Evolutionary conservation across 768 basidiomycete genomes (phyloP).

Genomic region (Pholiota molesta): DNA sequence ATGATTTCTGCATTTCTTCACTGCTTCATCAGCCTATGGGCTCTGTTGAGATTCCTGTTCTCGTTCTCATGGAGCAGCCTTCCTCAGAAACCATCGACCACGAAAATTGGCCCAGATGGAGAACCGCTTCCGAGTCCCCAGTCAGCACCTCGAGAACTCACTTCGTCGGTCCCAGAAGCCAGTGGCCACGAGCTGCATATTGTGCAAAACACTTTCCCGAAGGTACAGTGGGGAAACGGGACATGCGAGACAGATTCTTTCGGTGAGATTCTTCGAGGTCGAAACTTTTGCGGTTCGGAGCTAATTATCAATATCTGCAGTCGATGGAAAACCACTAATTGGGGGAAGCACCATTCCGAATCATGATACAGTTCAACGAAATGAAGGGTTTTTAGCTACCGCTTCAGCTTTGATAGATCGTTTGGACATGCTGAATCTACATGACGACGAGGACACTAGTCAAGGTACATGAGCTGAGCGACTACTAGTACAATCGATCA

Average conservation of each 20-base stretch:
- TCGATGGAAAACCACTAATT: neutral
- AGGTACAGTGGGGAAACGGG: neutral
- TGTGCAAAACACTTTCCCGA: neutral
- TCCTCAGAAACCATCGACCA: neutral
- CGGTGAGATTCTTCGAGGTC: neutral
- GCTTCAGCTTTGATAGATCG: neutral
- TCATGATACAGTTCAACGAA: neutral
- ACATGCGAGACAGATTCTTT: neutral
- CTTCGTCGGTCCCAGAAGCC: neutral
- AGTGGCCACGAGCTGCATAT: neutral
- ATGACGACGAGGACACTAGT: neutral
- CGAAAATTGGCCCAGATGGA: neutral
- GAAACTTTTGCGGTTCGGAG: neutral
- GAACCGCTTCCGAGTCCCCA: neutral
- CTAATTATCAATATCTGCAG: neutral
- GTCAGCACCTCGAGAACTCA: neutral
- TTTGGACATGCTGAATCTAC: neutral
- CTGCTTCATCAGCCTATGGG: neutral
- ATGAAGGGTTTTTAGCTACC: neutral
- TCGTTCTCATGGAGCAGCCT: neutral
- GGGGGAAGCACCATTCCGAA: neutral
- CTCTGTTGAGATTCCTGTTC: neutral
- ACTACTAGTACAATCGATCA: neutral
- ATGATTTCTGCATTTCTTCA: conserved; percentile 5
- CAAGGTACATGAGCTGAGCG: neutral